Conservation (phyloP, 2,329 filamentous ascomycete species). For the Colletotrichum sp. region DNA sequence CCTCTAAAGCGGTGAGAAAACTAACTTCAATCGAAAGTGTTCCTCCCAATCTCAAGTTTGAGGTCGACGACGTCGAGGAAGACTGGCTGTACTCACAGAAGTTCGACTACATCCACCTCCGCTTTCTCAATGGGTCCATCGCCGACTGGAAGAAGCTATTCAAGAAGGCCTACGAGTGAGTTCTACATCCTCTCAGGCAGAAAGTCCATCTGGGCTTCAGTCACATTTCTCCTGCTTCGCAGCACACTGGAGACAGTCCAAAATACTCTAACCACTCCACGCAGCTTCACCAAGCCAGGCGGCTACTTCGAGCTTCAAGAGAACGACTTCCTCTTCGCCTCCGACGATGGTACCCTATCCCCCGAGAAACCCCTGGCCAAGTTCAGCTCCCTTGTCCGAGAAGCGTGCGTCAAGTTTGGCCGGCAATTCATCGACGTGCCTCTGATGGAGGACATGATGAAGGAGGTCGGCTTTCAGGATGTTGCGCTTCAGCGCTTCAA, state of each 20-base stretch:
- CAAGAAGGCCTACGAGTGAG: slow-evolving; percentile 43
- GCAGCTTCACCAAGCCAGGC: slow-evolving; percentile 52
- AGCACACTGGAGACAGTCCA: background rate
- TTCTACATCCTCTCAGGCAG: background rate
- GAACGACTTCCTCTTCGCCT: slow-evolving; percentile 38
- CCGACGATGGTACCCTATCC: slow-evolving; percentile 45
- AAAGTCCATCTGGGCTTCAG: slow-evolving; percentile 26
- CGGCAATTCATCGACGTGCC: slow-evolving; percentile 26
- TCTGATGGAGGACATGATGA: slow-evolving; percentile 25
- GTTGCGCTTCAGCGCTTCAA: slow-evolving; percentile 31
- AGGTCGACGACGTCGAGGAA: slow-evolving; percentile 40
- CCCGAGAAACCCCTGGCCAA: slow-evolving; percentile 19
- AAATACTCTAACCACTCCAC: background rate
- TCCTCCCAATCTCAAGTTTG: slow-evolving; percentile 41
- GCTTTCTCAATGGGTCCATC: slow-evolving; percentile 59
- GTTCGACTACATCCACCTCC: slow-evolving; percentile 65
- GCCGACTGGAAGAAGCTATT: slow-evolving; percentile 56
- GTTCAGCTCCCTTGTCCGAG: slow-evolving; percentile 22
- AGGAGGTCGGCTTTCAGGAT: slow-evolving; percentile 34
- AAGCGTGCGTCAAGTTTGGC: slow-evolving; percentile 25
- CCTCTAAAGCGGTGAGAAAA: background rate
- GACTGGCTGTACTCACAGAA: slow-evolving; percentile 37
- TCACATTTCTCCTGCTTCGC: background rate
- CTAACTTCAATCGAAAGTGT: slow-evolving; percentile 29
- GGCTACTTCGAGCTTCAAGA: slow-evolving; percentile 51